These are phyloP conservation scores for Toxicodendron radicans DNA, from an alignment of 345 rosid genomes.

Conservation along the genomic window DNA sequence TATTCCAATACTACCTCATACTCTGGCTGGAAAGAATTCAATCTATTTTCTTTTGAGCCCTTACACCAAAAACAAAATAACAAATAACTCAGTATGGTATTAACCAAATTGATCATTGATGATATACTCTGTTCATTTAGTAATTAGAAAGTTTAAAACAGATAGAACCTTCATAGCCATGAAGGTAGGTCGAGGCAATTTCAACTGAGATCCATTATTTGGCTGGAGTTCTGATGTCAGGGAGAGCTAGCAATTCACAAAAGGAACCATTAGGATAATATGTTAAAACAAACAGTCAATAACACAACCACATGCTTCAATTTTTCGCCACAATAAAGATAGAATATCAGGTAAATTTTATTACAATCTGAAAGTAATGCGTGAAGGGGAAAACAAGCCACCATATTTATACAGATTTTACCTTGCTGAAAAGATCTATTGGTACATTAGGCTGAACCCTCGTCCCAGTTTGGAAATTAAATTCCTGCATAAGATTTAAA, in stretches of 20 bases:
- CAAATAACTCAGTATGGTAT: conserved; percentile 30
- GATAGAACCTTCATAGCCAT: conserved; percentile 52
- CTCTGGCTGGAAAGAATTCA: conserved; percentile 51
- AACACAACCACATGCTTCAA: not conserved
- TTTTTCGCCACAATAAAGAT: not conserved
- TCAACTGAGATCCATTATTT: conserved; percentile 41
- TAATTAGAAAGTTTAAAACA: conserved; percentile 1
- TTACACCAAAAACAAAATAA: conserved; percentile 38
- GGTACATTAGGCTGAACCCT: conserved; percentile 64
- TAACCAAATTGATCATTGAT: conserved; percentile 12
- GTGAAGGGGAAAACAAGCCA: not conserved
- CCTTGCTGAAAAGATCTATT: conserved; percentile 87
- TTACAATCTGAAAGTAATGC: not conserved
- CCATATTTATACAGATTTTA: conserved; percentile 25
- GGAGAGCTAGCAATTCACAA: conserved; percentile 53
- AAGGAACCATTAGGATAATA: conserved; percentile 1
- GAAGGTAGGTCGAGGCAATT: conserved; percentile 36
- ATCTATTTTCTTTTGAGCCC: conserved; percentile 94
- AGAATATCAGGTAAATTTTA: not conserved
- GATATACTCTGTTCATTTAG: not conserved
- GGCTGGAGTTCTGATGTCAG: conserved; percentile 58
- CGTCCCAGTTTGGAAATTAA: conserved; percentile 63
- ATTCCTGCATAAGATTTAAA: conserved; percentile 52
- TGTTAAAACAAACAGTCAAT: not conserved
- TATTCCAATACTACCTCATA: conserved; percentile 50